Evolutionary conservation across 2,329 filamentous ascomycete genomes (phyloP), one percentile per base, ranked within the genome.

Genomic region (Diaporthe ilicicola): DNA sequence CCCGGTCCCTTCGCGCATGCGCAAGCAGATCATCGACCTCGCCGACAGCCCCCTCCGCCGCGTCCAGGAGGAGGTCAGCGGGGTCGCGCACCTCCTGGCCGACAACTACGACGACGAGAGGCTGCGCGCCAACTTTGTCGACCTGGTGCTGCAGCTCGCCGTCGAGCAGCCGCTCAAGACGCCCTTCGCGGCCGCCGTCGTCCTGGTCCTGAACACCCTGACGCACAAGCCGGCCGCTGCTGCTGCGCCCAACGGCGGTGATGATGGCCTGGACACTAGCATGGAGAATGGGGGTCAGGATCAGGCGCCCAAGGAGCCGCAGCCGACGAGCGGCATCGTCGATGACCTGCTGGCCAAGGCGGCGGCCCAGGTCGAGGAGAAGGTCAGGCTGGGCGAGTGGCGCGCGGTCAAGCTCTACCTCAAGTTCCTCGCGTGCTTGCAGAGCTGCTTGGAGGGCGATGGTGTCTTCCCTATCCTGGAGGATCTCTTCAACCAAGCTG

Each of bases 121-220:
- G 75, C 84, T 97, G 68, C 91, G 91, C 74, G 88, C 86, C 39
- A 90, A 87, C 64, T 97, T 97, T 80, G 85, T 93, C 74, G 89
- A 92, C 70, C 87, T 97, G 37, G 85, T 91, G 9, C 83, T 95
- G 71, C 93, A 95, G 81, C 86, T 98, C 74, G 87, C 93, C 53
- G 80, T 94, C 44, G 96, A 99, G 83, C 96, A 99, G 83, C 96
- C 96, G 1, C 92, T 99, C 81, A 98, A 98, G 86, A 97, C 94
- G n/a, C 95, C 96, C 0, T 98, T 98, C 79, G 88, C 97, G 46
- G 94, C 95, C 12, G 94, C 93, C 24, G 91, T 95, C 17, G 88
- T 97, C 53, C 87, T 97, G 70, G 88, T 94, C 70, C 88, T 91
- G 74, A 98, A 98, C 83, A 88, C 89, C 32, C 83, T 93, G 76